Evolutionary conservation across 371 early-diverging fungal species (phyloP).

Genomic region (Chytridium lagenaria): DNA sequence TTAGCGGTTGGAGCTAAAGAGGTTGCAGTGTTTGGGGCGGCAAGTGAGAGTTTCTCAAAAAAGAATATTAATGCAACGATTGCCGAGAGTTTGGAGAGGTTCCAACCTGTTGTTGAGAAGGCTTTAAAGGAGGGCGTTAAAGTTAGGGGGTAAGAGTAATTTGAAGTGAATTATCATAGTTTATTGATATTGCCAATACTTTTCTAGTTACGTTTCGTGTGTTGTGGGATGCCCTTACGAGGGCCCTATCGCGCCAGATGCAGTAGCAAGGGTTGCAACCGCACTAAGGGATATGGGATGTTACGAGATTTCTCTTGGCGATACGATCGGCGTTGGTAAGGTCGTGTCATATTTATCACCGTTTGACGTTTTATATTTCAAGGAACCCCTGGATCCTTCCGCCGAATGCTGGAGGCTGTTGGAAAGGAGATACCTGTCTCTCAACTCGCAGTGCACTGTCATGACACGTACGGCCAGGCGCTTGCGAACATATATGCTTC

Average conservation of each 20-base stretch:
- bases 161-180: background rate
- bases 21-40: conserved; percentile 93
- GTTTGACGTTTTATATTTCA: background rate
- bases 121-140: conserved; percentile 74
- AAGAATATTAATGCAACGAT: conserved; percentile 95
- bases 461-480: conserved; percentile 98
- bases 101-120: conserved; percentile 69
- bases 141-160: conserved; percentile 73
- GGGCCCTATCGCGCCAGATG: conserved; percentile 72
- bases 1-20: conserved; percentile 72
- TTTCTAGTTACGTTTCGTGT: conserved; percentile 81
- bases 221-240: conserved; percentile 97
- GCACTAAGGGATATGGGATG: conserved; percentile 88
- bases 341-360: background rate
- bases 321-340: conserved; percentile 93
- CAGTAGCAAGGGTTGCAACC: conserved; percentile 78
- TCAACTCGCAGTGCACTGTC: conserved; percentile 91
- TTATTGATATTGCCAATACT: conserved; percentile 1
- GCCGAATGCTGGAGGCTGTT: conserved; percentile 75
- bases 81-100: conserved; percentile 77
- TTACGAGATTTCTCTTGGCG: conserved; percentile 95
- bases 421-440: conserved; percentile 73
- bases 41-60: conserved; percentile 84
- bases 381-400: conserved; percentile 67
- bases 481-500: conserved; percentile 91